Conservation (phyloP, 768 basidiomycete genomes). For the Termitomyces sp. region DNA sequence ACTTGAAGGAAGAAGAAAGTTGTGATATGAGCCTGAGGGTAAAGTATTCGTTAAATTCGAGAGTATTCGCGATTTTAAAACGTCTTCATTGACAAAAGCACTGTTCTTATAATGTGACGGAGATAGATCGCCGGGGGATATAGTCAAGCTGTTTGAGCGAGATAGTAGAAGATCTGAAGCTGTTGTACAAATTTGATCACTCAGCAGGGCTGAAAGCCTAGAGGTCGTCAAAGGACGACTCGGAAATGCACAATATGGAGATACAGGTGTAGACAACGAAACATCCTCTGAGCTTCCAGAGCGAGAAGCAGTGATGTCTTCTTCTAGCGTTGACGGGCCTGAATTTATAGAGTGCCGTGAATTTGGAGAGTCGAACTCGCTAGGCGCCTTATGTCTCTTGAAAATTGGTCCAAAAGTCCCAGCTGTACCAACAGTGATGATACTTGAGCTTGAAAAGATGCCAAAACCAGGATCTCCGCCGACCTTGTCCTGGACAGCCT, state of each 20-base stretch:
- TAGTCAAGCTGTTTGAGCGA: not conserved
- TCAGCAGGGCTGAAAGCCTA: not conserved
- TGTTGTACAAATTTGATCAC: not conserved
- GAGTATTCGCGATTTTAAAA: not conserved
- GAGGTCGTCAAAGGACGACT: not conserved
- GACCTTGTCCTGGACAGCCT: not conserved
- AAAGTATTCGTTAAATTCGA: not conserved
- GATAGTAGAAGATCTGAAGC: not conserved
- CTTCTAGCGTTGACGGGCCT: not conserved
- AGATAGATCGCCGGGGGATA: not conserved
- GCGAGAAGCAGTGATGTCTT: not conserved
- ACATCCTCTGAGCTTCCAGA: not conserved
- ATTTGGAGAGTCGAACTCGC: not conserved
- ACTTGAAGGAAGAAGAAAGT: not conserved
- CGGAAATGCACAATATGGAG: not conserved
- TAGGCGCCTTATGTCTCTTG: constrained; percentile 5
- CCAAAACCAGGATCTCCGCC: not conserved
- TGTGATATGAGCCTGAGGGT: not conserved
- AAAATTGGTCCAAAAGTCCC: constrained; percentile 22
- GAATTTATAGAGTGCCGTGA: constrained; percentile 1
- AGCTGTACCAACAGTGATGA: constrained; percentile 13
- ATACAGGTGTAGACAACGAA: not conserved
- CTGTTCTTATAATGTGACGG: not conserved
- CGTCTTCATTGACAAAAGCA: not conserved
- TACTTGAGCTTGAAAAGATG: constrained; percentile 5